phyloP scores from a whole-genome alignment of 345 rosid species.

The Fremontodendron californicum region DNA sequence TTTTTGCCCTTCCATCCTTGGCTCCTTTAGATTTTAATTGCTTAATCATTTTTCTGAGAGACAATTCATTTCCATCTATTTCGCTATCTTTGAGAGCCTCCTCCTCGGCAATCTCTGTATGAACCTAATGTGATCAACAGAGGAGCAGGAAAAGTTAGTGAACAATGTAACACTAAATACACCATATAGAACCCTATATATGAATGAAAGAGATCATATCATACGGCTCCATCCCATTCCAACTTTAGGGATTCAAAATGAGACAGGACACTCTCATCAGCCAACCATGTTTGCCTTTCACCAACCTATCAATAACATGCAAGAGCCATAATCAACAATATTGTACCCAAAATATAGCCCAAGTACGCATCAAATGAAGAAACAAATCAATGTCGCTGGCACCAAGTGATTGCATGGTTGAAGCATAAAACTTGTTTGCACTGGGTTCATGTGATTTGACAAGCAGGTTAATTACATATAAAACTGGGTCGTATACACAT shows the following conservation, averaged over 20 bases:
- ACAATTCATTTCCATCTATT: constrained; percentile 69
- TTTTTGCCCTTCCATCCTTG: constrained; percentile 50
- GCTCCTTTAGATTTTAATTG: constrained; percentile 62
- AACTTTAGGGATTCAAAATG: constrained; percentile 69
- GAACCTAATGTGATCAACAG: constrained; percentile 44
- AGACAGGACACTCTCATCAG: constrained; percentile 63
- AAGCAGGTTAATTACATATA: not conserved
- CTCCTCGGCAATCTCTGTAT: constrained; percentile 35
- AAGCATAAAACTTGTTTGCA: not conserved
- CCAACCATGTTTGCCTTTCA: constrained; percentile 71
- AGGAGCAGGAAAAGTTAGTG: constrained; percentile 13
- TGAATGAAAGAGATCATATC: constrained; percentile 21
- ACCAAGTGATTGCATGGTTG: not conserved
- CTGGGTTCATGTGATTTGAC: not conserved
- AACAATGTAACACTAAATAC: constrained; percentile 3
- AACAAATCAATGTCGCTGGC: not conserved
- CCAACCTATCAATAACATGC: constrained; percentile 43
- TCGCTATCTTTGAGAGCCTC: constrained; percentile 50
- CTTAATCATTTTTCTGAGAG: constrained; percentile 69
- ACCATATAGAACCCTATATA: constrained; percentile 9
- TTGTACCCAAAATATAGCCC: not conserved
- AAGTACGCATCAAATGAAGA: not conserved
- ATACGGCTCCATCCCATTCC: constrained; percentile 51
- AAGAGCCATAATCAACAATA: not conserved
- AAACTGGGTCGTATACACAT: not conserved